Percentiles rank a stretch among this genome's conserved stretches.
Evolutionary conservation across 2,329 filamentous ascomycete genomes (phyloP).

Genomic region (Colletotrichum sp.): DNA sequence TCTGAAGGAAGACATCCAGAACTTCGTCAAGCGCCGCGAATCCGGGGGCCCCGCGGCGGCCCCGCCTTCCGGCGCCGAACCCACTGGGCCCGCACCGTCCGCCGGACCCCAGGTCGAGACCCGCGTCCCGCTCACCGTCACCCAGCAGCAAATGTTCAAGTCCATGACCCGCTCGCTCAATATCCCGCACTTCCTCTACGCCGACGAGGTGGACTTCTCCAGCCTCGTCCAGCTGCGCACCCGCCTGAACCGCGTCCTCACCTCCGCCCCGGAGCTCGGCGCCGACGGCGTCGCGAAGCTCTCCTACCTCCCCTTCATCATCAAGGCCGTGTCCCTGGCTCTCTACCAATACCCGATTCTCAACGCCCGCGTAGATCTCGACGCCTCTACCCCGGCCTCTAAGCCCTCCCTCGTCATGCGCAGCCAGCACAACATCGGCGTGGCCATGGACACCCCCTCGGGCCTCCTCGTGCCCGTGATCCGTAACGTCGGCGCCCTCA

Average conservation of each 20-base stretch:
- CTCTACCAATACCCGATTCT: constrained; percentile 83
- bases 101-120: constrained; percentile 69
- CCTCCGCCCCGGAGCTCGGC: constrained; percentile 49
- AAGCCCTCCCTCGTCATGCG: constrained; percentile 82
- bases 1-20: constrained; percentile 88
- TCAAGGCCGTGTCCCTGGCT: constrained; percentile 92
- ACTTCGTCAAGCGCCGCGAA: constrained; percentile 64
- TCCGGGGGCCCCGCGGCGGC: constrained; percentile 15
- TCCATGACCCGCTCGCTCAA: constrained; percentile 89
- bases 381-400: constrained; percentile 40
- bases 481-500: constrained; percentile 78
- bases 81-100: constrained; percentile 32
- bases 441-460: constrained; percentile 91
- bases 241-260: constrained; percentile 73
- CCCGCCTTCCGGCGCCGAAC: constrained; percentile 28
- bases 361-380: constrained; percentile 80
- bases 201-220: constrained; percentile 86
- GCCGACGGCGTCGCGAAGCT: constrained; percentile 63
- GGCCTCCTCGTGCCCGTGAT: constrained; percentile 93
- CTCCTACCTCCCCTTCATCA: constrained; percentile 91
- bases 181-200: constrained; percentile 96
- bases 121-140: constrained; percentile 71
- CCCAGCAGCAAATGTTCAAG: constrained; percentile 96
- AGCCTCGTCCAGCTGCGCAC: constrained; percentile 74
- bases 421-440: constrained; percentile 88